A percentile compares a stretch with the other conserved stretches of the same genome.
These are phyloP conservation scores for Microbotryum lychnidis-dioicae DNA, from an alignment of 1,284 basidiomycete genomes.

Conservation along the genomic window DNA sequence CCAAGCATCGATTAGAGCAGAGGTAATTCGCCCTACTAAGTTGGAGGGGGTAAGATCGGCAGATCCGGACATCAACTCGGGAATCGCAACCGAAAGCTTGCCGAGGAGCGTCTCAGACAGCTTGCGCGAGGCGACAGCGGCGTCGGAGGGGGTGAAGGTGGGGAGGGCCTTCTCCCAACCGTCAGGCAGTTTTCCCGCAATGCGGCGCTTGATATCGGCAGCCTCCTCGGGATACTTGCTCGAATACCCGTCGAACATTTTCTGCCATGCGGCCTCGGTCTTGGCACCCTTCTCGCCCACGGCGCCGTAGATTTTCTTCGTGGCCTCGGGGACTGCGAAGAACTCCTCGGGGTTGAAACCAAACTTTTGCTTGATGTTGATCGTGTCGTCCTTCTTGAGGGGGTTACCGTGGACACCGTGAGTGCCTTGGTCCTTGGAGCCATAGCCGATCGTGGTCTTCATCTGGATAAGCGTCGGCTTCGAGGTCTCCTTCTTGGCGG, in stretches of 20 bases:
- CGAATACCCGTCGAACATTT: slow-evolving; percentile 61
- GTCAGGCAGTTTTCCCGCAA: slow-evolving; percentile 70
- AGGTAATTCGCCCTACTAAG: neutral
- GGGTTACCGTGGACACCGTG: slow-evolving; percentile 88
- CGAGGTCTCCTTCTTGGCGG: slow-evolving; percentile 63
- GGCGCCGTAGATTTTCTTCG: slow-evolving; percentile 60
- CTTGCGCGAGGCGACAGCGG: slow-evolving; percentile 84
- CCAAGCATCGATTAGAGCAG: neutral
- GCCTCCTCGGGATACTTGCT: slow-evolving; percentile 74
- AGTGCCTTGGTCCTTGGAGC: slow-evolving; percentile 83
- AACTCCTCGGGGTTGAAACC: slow-evolving; percentile 70
- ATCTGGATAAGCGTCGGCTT: slow-evolving; percentile 72
- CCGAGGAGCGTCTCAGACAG: slow-evolving; percentile 83
- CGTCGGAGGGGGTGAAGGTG: slow-evolving; percentile 67
- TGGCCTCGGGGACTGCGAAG: slow-evolving; percentile 70
- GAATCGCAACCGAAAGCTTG: slow-evolving; percentile 62
- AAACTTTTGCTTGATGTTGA: slow-evolving; percentile 72
- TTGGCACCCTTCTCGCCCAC: slow-evolving; percentile 64
- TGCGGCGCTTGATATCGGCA: slow-evolving; percentile 75
- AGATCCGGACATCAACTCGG: slow-evolving; percentile 50
- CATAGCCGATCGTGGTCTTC: slow-evolving; percentile 86
- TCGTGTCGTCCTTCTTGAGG: slow-evolving; percentile 86
- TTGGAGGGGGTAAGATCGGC: slow-evolving; percentile 33
- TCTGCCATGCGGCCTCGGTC: slow-evolving; percentile 67
- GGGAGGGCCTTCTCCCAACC: slow-evolving; percentile 83